A percentile compares a stretch with the other conserved stretches of the same genome.
phyloP scores from a whole-genome alignment of 192 early-diverging fungal genomes.

The Coemansia sp. region DNA sequence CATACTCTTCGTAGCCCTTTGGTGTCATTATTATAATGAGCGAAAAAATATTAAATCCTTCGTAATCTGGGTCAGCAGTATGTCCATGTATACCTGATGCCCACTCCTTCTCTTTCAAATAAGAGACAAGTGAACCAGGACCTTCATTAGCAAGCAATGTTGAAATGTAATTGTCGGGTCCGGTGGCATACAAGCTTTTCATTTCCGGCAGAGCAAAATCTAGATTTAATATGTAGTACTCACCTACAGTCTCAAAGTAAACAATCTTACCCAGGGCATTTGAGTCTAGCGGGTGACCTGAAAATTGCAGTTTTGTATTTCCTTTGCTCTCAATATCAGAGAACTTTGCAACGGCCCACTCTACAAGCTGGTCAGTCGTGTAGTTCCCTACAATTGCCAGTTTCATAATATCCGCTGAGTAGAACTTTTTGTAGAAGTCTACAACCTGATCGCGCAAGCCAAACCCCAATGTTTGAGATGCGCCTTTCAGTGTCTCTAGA shows the following conservation, averaged over 20 bases:
- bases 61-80: not conserved
- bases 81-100: conserved; percentile 46
- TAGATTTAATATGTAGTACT: conserved; percentile 63
- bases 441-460: conserved; percentile 76
- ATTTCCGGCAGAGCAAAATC: conserved; percentile 83
- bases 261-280: conserved; percentile 68
- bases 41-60: conserved; percentile 15
- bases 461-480: conserved; percentile 49
- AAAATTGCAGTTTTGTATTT: conserved; percentile 57
- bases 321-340: conserved; percentile 71
- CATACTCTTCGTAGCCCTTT: conserved; percentile 18
- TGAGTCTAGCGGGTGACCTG: conserved; percentile 62
- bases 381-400: conserved; percentile 84
- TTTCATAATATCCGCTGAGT: conserved; percentile 92
- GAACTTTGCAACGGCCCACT: conserved; percentile 80
- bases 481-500: conserved; percentile 70
- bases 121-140: conserved; percentile 74
- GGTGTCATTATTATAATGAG: conserved; percentile 18
- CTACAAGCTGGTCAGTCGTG: conserved; percentile 64
- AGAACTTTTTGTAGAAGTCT: conserved; percentile 79
- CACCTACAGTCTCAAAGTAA: conserved; percentile 70
- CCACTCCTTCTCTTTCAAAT: conserved; percentile 84
- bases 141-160: conserved; percentile 80
- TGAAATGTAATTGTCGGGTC: conserved; percentile 69
- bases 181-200: conserved; percentile 43